Percentiles rank a stretch among this genome's conserved stretches.
Evolutionary conservation across 768 basidiomycete species (phyloP).

Genomic region (Cantharellus anzutake): DNA sequence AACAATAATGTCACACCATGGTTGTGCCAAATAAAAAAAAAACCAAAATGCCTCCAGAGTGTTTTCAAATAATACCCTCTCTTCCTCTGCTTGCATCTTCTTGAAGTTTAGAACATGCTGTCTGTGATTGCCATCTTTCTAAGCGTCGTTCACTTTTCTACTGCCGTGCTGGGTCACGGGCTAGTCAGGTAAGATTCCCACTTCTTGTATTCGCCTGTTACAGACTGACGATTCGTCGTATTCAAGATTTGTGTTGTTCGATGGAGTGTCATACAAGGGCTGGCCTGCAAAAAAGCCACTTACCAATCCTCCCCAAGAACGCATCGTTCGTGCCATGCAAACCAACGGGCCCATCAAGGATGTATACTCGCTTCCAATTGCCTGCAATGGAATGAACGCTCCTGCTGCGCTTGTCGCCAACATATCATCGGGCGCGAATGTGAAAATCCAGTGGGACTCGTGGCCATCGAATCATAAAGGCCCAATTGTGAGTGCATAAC

Average conservation of each 20-base stretch:
- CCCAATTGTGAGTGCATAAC: not conserved
- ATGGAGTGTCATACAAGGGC: not conserved
- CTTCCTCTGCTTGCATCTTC: not conserved
- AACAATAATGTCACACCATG: too few relatives aligned
- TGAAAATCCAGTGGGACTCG: constrained; percentile 25
- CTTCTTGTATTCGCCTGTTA: not conserved
- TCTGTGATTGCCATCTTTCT: not conserved
- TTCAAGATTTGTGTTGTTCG: not conserved
- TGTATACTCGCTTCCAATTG: constrained; percentile 5
- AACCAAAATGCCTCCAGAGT: too few relatives aligned
- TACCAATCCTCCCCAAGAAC: constrained; percentile 12
- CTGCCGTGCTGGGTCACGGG: not conserved
- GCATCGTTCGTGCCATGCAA: constrained; percentile 26
- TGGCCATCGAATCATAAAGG: constrained; percentile 15
- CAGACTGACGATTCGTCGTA: too few relatives aligned
- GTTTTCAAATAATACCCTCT: not conserved
- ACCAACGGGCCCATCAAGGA: constrained; percentile 23
- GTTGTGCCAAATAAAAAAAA: too few relatives aligned
- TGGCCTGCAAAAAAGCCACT: not conserved
- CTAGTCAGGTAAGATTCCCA: not conserved
- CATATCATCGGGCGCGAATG: constrained; percentile 22
- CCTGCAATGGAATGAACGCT: constrained; percentile 6
- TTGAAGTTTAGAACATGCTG: not conserved
- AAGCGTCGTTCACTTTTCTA: not conserved
- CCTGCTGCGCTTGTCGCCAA: constrained; percentile 24